Base-by-base conservation (phyloP, 2,329 filamentous ascomycete species). In the Aureobasidium sp. region DNA sequence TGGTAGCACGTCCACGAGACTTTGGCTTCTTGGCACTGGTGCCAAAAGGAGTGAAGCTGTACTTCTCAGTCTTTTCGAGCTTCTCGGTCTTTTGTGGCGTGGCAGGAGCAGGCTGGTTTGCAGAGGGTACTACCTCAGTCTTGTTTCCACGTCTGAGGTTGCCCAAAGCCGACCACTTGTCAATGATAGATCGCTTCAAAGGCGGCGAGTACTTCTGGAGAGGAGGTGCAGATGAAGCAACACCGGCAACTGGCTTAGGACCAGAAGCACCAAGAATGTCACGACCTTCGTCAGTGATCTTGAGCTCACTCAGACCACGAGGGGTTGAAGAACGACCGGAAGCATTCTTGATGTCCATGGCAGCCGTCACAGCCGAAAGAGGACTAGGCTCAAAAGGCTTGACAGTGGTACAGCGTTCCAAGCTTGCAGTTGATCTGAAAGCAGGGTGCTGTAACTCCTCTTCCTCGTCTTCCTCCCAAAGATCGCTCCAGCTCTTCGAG, bases 401-500 rank as follows among this genome's bases (percentile, higher is more conserved):
- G 53, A 63, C 73, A 69, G 65, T 76, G 68, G 63, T 72, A 68
- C 66, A 69, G 64, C 74, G 75, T 63, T 76, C 72, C 39, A 73
- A 70, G 60, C 71, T 70, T 45, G 67, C 65, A 19, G 64, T 66
- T 64, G 81, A 81, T n/a, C 69, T 66, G 27, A 69, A 66, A 22
- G 70, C 68, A 29, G 65, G 56, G 33, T 66, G 66, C 70, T 87
- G 84, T 68, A 87, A 83, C 68, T 89, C 84, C 68, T 89, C 84
- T 65, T 88, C 71, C 70, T 94, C 91, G 60, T 97, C 93, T 74
- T 97, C 93, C 63, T 97, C 93, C 88, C 91, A 97, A 74, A 97
- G 85, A 74, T 99, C 94, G 70, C 92, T 96, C 94, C 94, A 99
- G 80, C 94, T 97, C 87, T 97, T 97, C 62, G 94, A 96, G 52